These are phyloP conservation scores for Eruca vesicaria DNA, from an alignment of 441 rosid genomes.

Conservation along the genomic window DNA sequence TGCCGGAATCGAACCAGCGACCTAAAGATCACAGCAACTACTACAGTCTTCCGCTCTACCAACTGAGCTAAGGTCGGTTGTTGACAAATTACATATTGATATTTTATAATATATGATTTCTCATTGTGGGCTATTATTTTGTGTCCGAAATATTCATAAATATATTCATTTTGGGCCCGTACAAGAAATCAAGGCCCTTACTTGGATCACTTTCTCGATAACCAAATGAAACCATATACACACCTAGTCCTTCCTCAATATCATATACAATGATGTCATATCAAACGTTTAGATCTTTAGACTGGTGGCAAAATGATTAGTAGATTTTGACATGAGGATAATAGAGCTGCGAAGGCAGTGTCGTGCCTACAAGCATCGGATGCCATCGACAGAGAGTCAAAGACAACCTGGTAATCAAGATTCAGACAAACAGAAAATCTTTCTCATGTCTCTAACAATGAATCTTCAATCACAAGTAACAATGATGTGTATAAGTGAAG, in stretches of 20 bases:
- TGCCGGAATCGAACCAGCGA: slow-evolving; percentile 45
- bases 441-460: not conserved
- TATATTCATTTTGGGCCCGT: not conserved
- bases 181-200: not conserved
- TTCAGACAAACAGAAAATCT: not conserved
- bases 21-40: slow-evolving; percentile 38
- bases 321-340: not conserved
- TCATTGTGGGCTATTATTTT: too few relatives aligned
- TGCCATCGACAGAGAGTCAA: slow-evolving; percentile 34
- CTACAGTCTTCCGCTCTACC: slow-evolving; percentile 99
- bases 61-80: slow-evolving; percentile 89
- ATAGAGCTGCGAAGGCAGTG: slow-evolving; percentile 34
- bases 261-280: slow-evolving; percentile 38
- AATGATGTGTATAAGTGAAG: not conserved
- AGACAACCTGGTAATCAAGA: slow-evolving; percentile 38
- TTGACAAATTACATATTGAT: too few relatives aligned
- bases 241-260: slow-evolving; percentile 42
- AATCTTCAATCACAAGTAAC: slow-evolving; percentile 14
- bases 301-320: not conserved
- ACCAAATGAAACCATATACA: slow-evolving; percentile 55
- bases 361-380: slow-evolving; percentile 49
- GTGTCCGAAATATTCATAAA: not conserved
- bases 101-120: too few relatives aligned
- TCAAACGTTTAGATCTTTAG: not conserved
- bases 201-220: slow-evolving; percentile 65